phyloP scores from a whole-genome alignment of 345 rosid species.

The Gossypioides kirkii region DNA sequence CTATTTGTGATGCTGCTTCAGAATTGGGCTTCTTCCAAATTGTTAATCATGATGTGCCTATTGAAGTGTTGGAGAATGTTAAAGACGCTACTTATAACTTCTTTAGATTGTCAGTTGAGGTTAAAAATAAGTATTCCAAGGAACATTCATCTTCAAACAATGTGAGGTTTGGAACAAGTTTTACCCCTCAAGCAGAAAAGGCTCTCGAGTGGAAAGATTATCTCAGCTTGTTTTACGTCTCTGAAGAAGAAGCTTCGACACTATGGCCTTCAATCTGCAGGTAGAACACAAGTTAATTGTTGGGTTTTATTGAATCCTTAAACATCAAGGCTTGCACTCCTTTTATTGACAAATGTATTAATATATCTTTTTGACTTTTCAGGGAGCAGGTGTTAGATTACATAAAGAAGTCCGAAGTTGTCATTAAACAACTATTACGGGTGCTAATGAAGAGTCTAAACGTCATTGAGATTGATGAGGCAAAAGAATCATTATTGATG shows the following conservation, averaged over 20 bases:
- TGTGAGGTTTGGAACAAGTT: constrained; percentile 7
- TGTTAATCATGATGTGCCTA: constrained; percentile 21
- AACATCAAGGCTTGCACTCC: neutral
- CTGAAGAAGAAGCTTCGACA: constrained; percentile 12
- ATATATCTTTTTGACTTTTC: neutral
- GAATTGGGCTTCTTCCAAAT: constrained; percentile 25
- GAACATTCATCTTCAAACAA: neutral
- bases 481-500: neutral
- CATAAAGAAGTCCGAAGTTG: constrained; percentile 17
- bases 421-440: constrained; percentile 13
- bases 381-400: constrained; percentile 13
- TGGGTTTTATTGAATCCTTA: neutral
- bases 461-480: constrained; percentile 3
- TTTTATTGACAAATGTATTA: neutral
- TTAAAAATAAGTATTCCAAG: neutral
- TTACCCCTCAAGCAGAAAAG: constrained; percentile 1
- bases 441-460: constrained; percentile 17
- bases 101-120: neutral
- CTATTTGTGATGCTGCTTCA: constrained; percentile 11
- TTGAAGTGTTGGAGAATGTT: constrained; percentile 13
- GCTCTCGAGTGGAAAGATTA: constrained; percentile 23
- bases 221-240: constrained; percentile 4
- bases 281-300: neutral
- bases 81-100: constrained; percentile 17
- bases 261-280: constrained; percentile 22